Evolutionary conservation across 1,284 basidiomycete species (phyloP).

Genomic region (Fistulinella cinereoalba): DNA sequence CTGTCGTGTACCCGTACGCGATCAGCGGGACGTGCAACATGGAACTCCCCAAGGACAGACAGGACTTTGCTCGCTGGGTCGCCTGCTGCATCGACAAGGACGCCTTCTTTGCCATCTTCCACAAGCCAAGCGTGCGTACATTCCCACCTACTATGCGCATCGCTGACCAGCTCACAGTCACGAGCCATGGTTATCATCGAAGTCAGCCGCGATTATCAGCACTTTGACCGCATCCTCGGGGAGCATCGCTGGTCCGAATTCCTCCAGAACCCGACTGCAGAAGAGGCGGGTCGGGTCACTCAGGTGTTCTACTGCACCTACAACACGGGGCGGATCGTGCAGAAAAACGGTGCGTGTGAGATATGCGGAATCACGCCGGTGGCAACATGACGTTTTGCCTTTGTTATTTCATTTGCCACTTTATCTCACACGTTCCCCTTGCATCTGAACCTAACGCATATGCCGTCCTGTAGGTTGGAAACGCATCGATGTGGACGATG

Average conservation of each 20-base stretch:
- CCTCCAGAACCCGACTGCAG: conserved; percentile 41
- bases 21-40: conserved; percentile 46
- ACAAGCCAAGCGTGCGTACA: conserved; percentile 60
- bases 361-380: not conserved
- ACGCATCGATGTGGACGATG: conserved; percentile 46
- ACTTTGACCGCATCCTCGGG: conserved; percentile 52
- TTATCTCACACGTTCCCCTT: not conserved
- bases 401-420: not conserved
- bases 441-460: not conserved
- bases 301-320: conserved; percentile 56
- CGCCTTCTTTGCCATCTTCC: conserved; percentile 51
- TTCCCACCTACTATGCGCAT: not conserved
- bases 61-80: conserved; percentile 59
- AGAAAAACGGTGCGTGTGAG: conserved; percentile 42
- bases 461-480: conserved; percentile 58
- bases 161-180: conserved; percentile 40
- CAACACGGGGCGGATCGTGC: conserved; percentile 40
- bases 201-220: conserved; percentile 39
- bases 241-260: conserved; percentile 63
- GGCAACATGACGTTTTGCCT: conserved; percentile 1
- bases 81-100: conserved; percentile 50
- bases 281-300: conserved; percentile 43
- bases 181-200: conserved; percentile 67
- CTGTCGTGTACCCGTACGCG: conserved; percentile 62
- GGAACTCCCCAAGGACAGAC: conserved; percentile 47